phyloP scores from a whole-genome alignment of 2,329 filamentous ascomycete genomes.

The Ceratocystis albifundus region DNA sequence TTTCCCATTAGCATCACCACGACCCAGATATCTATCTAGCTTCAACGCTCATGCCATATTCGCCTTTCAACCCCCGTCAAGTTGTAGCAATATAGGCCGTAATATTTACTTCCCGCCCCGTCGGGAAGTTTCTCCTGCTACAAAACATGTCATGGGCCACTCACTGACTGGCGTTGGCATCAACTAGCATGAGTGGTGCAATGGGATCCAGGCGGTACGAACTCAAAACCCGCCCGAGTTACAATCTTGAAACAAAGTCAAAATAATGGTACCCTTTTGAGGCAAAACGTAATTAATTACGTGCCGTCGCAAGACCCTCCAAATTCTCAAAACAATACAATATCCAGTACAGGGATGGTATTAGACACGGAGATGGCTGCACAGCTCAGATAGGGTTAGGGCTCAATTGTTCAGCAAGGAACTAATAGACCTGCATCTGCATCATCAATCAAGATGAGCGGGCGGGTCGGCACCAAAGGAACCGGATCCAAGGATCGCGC shows the following conservation, averaged over 20 bases:
- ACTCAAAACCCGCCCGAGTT: background rate
- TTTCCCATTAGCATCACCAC: background rate
- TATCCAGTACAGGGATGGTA: background rate
- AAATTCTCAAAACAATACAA: no score
- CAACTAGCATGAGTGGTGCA: conserved; percentile 2
- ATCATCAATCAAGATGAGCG: background rate
- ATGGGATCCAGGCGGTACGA: background rate
- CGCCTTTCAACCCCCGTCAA: background rate
- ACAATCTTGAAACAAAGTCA: conserved; percentile 12
- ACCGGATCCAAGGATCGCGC: background rate
- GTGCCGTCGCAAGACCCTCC: background rate
- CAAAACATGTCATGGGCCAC: background rate
- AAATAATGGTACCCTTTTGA: background rate
- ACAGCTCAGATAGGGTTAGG: no score
- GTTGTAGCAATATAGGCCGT: background rate
- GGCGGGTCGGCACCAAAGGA: background rate
- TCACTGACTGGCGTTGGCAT: background rate
- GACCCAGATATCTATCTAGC: background rate
- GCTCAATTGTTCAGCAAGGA: no score
- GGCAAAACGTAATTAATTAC: conserved; percentile 3
- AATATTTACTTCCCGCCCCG: background rate
- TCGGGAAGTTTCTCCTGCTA: conserved; percentile 7
- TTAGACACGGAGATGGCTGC: background rate
- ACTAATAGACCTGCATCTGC: background rate
- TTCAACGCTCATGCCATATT: background rate